Evolutionary conservation across 805 yeast genomes (phyloP).

Genomic region (Zygosaccharomyces rouxii): DNA sequence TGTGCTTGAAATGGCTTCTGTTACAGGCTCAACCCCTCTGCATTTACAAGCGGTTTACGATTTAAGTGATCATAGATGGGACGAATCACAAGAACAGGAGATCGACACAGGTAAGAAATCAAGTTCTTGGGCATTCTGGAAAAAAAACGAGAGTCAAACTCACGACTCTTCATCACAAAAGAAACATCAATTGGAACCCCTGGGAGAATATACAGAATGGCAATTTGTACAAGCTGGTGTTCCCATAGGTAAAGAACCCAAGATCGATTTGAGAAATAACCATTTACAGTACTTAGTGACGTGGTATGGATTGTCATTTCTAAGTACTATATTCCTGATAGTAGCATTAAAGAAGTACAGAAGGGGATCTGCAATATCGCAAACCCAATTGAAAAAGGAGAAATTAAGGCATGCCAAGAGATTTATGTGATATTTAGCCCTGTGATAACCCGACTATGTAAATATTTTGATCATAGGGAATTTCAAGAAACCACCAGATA

Average conservation of each 20-base stretch:
- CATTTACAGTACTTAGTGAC: constrained; percentile 90
- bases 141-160: neutral
- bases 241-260: constrained; percentile 82
- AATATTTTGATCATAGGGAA: neutral
- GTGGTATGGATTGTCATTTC: constrained; percentile 84
- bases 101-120: constrained; percentile 5
- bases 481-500: neutral
- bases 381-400: constrained; percentile 35
- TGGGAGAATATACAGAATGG: constrained; percentile 44
- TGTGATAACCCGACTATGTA: neutral
- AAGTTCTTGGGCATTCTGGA: neutral
- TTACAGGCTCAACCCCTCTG: constrained; percentile 63
- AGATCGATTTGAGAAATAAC: constrained; percentile 76
- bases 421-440: constrained; percentile 27
- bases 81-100: constrained; percentile 11
- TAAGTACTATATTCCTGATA: constrained; percentile 64
- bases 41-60: constrained; percentile 73
- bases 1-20: constrained; percentile 64
- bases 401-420: constrained; percentile 48
- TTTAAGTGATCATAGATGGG: constrained; percentile 56
- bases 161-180: neutral
- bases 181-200: neutral
- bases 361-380: constrained; percentile 30
- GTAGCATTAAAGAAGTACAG: constrained; percentile 44
- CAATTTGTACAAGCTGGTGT: constrained; percentile 79